Evolutionary conservation across 352 stramenopile species (phyloP).

Genomic region (Pythium sukuiense): DNA sequence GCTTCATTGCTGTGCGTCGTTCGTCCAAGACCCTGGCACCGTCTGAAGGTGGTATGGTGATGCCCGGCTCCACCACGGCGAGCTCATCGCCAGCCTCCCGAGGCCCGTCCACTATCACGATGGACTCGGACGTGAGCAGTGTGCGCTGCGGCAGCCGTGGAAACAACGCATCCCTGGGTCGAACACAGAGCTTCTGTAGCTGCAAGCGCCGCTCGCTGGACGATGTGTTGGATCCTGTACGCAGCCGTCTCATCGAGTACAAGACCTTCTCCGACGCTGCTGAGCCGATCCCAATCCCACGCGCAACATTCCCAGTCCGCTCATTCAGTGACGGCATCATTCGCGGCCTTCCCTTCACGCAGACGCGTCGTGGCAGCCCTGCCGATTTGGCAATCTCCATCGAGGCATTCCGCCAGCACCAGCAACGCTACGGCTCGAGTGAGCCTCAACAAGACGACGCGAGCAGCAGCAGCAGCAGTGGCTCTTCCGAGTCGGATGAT

Average conservation of each 20-base stretch:
- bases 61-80: background rate
- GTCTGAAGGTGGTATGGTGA: slow-evolving; percentile 15
- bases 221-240: slow-evolving; percentile 70
- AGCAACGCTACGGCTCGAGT: slow-evolving; percentile 56
- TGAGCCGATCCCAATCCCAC: slow-evolving; percentile 44
- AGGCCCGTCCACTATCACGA: background rate
- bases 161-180: slow-evolving; percentile 3
- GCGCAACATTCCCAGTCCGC: slow-evolving; percentile 59
- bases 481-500: slow-evolving; percentile 40
- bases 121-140: slow-evolving; percentile 27
- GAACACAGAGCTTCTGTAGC: slow-evolving; percentile 53
- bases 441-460: slow-evolving; percentile 38
- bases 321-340: slow-evolving; percentile 82
- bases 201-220: slow-evolving; percentile 70
- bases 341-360: slow-evolving; percentile 58
- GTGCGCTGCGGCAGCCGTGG: slow-evolving; percentile 19
- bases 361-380: slow-evolving; percentile 66
- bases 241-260: slow-evolving; percentile 77
- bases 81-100: slow-evolving; percentile 19
- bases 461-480: slow-evolving; percentile 19
- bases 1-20: slow-evolving; percentile 69
- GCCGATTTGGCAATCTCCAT: slow-evolving; percentile 76
- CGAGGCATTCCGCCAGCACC: slow-evolving; percentile 70
- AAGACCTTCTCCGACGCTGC: slow-evolving; percentile 68
- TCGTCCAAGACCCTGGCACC: slow-evolving; percentile 38